These are phyloP conservation scores for Fusarium neocosmosporiellum DNA, from an alignment of 2,329 filamentous ascomycete species.

Conservation along the genomic window DNA sequence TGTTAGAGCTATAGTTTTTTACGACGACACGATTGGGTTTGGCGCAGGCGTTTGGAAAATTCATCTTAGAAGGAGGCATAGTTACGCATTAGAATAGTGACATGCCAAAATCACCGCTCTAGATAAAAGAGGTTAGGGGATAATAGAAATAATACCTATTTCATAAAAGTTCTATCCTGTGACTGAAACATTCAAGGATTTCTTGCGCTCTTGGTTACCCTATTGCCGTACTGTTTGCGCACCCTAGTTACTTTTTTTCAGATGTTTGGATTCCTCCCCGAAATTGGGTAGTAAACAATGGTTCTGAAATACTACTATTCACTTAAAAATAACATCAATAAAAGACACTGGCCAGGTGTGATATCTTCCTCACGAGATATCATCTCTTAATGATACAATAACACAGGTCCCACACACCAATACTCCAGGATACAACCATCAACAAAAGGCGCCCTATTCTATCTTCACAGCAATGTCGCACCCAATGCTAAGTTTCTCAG, in stretches of 20 bases:
- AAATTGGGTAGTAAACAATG: neutral
- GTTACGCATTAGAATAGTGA: neutral
- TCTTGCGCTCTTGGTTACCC: neutral
- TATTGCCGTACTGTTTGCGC: neutral
- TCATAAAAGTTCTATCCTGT: neutral
- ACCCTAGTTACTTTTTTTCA: neutral
- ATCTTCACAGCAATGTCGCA: neutral
- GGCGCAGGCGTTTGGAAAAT: conserved; percentile 13
- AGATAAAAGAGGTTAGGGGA: neutral
- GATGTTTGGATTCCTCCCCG: neutral
- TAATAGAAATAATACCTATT: neutral
- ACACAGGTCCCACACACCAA: neutral
- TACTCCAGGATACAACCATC: too few species aligned
- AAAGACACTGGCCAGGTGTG: rapidly evolving
- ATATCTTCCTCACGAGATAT: neutral
- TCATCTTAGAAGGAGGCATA: neutral
- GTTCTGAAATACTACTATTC: neutral
- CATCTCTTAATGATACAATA: neutral
- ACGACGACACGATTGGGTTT: conserved; percentile 13
- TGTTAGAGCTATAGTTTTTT: neutral
- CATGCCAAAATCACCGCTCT: neutral
- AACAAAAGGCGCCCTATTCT: neutral
- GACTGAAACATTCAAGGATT: neutral
- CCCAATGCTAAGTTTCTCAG: neutral
- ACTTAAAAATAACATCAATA: neutral